A percentile compares a stretch with the other conserved stretches of the same genome.
These are phyloP conservation scores for Exophiala sp. DNA, from an alignment of 2,329 filamentous ascomycete species.

Conservation along the genomic window DNA sequence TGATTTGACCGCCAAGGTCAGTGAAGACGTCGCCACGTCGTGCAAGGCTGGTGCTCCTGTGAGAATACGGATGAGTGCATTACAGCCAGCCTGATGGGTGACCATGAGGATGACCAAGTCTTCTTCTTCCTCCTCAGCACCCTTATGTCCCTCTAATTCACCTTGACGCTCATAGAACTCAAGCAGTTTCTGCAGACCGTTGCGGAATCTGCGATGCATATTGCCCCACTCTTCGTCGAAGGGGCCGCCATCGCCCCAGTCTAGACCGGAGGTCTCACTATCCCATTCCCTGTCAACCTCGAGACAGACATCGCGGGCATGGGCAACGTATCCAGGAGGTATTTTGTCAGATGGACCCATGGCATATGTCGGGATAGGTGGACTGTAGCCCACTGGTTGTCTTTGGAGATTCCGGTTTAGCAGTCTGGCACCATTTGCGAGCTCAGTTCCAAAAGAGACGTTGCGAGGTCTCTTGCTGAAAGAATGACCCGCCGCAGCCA, in stretches of 20 bases:
- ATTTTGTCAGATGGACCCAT: slow-evolving; percentile 77
- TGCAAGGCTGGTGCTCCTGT: slow-evolving; percentile 87
- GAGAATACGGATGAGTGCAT: slow-evolving; percentile 87
- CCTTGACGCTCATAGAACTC: slow-evolving; percentile 67
- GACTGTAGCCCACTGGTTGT: slow-evolving; percentile 56
- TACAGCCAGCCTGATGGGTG: slow-evolving; percentile 93
- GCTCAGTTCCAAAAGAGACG: slow-evolving; percentile 24
- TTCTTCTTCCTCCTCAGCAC: slow-evolving; percentile 56
- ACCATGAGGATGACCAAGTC: slow-evolving; percentile 83
- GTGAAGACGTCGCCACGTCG: slow-evolving; percentile 82
- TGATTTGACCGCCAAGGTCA: slow-evolving; percentile 79
- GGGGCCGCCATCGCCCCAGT: slow-evolving; percentile 83
- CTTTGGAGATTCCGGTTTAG: slow-evolving; percentile 17
- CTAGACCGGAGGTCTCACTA: slow-evolving; percentile 71
- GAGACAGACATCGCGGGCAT: slow-evolving; percentile 82
- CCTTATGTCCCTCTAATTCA: slow-evolving; percentile 37
- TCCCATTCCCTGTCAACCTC: slow-evolving; percentile 96
- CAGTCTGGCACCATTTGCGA: slow-evolving; percentile 18
- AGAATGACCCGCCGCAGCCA: slow-evolving; percentile 27
- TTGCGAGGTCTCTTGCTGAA: slow-evolving; percentile 24
- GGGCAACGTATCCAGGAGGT: slow-evolving; percentile 80
- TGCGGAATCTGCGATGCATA: slow-evolving; percentile 89
- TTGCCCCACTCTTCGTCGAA: slow-evolving; percentile 92
- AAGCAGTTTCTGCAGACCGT: slow-evolving; percentile 72
- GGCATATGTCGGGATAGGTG: slow-evolving; percentile 78